Conservation (phyloP, 2,329 filamentous ascomycete species). For the Truncatella angustata region DNA sequence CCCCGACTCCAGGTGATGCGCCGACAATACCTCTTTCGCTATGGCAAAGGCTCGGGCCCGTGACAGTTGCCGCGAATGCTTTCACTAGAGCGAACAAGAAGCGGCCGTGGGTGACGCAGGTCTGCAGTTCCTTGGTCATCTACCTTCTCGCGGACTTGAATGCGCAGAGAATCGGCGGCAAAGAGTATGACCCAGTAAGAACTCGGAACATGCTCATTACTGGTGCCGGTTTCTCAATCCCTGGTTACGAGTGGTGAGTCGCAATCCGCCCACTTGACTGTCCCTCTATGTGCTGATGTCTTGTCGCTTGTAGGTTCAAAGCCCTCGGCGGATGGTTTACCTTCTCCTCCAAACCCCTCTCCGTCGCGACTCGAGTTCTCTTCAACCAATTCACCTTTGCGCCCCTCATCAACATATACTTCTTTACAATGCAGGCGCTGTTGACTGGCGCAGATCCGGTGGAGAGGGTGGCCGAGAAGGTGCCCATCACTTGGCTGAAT, state of each 20-base stretch:
- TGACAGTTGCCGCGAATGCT: slow-evolving; percentile 50
- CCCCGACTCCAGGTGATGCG: slow-evolving; percentile 40
- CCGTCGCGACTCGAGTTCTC: slow-evolving; percentile 71
- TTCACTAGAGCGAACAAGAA: slow-evolving; percentile 72
- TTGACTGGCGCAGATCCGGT: slow-evolving; percentile 58
- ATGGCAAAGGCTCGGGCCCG: slow-evolving; percentile 57
- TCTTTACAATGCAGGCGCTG: slow-evolving; percentile 77
- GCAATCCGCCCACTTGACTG: too few species aligned
- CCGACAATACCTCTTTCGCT: slow-evolving; percentile 40
- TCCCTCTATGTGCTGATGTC: too few species aligned
- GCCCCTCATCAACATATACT: slow-evolving; percentile 79
- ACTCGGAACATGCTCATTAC: slow-evolving; percentile 73
- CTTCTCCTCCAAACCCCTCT: slow-evolving; percentile 68
- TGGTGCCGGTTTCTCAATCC: slow-evolving; percentile 70
- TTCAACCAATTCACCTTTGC: slow-evolving; percentile 82
- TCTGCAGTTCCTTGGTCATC: slow-evolving; percentile 72
- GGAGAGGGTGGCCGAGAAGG: slow-evolving; percentile 70
- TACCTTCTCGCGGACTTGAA: slow-evolving; percentile 76
- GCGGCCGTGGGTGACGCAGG: slow-evolving; percentile 76
- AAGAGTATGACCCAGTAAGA: slow-evolving; percentile 65
- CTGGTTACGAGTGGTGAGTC: slow-evolving; percentile 74
- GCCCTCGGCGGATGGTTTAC: slow-evolving; percentile 58
- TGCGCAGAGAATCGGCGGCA: slow-evolving; percentile 66
- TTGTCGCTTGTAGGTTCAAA: not conserved
- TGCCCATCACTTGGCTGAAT: slow-evolving; percentile 74